These are phyloP conservation scores for Trichomonas tenax DNA, from an alignment of 208 protist species.

Conservation along the genomic window DNA sequence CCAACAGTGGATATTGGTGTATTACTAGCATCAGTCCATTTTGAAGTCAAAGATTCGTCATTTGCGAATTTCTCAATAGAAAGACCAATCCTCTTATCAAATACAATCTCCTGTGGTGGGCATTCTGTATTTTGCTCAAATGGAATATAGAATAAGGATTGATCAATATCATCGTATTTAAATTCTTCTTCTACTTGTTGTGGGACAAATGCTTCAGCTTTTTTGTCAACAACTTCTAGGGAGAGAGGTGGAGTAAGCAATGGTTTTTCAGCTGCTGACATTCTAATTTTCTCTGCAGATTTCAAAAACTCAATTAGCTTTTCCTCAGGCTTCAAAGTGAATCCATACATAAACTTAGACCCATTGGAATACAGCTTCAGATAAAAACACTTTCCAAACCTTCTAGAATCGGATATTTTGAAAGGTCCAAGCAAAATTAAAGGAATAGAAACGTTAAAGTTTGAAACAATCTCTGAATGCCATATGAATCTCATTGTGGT, in stretches of 20 bases:
- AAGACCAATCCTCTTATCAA: neutral
- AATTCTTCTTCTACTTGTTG: neutral
- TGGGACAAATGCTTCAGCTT: neutral
- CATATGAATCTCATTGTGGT: neutral
- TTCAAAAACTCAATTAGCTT: neutral
- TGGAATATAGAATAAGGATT: neutral
- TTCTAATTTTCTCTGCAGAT: neutral
- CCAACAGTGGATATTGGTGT: neutral
- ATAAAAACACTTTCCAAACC: neutral
- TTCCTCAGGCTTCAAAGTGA: neutral
- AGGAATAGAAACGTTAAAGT: conserved; percentile 19
- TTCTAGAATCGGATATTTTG: neutral
- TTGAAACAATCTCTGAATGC: conserved; percentile 7
- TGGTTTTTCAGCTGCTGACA: neutral
- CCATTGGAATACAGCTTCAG: neutral
- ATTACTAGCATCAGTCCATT: neutral
- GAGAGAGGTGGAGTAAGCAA: neutral
- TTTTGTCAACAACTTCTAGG: neutral
- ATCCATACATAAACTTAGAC: neutral
- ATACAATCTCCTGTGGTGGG: neutral
- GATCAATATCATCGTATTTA: neutral
- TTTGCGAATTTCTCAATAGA: neutral
- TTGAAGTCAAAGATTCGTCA: neutral
- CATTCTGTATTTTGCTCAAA: neutral
- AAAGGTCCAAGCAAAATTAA: neutral